Percentiles rank a stretch among this genome's conserved stretches.
Conservation (phyloP, 139 green algal species). For the Chlamydomonas schloesseri region DNA sequence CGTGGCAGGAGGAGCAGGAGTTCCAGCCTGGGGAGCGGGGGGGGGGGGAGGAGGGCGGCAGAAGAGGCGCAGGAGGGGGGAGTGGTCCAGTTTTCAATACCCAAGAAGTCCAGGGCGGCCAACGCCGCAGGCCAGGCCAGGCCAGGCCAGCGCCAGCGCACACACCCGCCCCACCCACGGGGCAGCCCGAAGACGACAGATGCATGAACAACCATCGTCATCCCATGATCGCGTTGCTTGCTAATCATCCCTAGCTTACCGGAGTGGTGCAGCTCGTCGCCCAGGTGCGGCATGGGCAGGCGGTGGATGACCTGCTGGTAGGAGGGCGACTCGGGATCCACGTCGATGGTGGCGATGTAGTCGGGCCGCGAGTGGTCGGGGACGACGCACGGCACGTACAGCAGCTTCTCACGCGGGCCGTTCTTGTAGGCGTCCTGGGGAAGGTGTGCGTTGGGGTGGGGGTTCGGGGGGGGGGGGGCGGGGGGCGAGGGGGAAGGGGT, state of each 20-base stretch:
- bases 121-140: no score
- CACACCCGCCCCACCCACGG: no score
- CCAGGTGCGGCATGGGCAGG: conserved; percentile 71
- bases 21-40: conserved; percentile 76
- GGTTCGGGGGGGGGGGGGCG: neutral
- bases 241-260: no score
- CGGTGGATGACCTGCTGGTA: conserved; percentile 79
- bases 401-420: conserved; percentile 71
- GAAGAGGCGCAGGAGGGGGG: neutral
- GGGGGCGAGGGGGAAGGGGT: no score
- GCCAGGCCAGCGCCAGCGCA: no score
- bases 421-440: conserved; percentile 71
- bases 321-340: conserved; percentile 55
- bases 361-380: conserved; percentile 71
- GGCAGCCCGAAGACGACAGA: no score
- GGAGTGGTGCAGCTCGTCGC: conserved; percentile 89
- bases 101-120: no score
- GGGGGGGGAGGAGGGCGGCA: neutral
- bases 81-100: no score
- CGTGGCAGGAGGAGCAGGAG: conserved; percentile 80
- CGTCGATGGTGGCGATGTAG: conserved; percentile 81
- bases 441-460: no score
- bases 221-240: no score
- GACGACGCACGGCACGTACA: conserved; percentile 74
- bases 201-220: no score